Evolutionary conservation across 1,284 basidiomycete genomes (phyloP).

Genomic region (Vanrija humicola): DNA sequence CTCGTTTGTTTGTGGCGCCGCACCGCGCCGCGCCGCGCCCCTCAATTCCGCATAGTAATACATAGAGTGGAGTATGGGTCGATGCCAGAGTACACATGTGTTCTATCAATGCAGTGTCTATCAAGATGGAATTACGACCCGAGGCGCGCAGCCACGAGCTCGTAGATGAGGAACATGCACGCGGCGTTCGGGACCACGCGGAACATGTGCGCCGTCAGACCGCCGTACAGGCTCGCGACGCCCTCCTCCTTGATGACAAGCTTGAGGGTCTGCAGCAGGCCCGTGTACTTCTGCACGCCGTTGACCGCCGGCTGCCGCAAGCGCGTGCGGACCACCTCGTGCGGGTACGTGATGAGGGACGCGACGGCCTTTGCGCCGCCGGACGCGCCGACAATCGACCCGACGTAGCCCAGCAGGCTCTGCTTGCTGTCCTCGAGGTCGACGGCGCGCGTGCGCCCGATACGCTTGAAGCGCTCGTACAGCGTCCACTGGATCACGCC

Average conservation of each 20-base stretch:
- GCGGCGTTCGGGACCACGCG: slow-evolving; percentile 95
- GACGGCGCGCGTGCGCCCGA: slow-evolving; percentile 22
- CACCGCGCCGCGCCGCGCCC: no score
- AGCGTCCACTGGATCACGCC: slow-evolving; percentile 97
- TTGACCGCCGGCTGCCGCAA: slow-evolving; percentile 76
- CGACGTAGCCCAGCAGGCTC: slow-evolving; percentile 54
- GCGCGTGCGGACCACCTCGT: slow-evolving; percentile 91
- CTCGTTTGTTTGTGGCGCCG: no score
- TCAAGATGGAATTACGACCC: slow-evolving; percentile 14
- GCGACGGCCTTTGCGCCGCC: slow-evolving; percentile 92
- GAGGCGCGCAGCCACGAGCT: slow-evolving; percentile 45
- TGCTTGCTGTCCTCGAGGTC: slow-evolving; percentile 37
- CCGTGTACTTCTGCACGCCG: slow-evolving; percentile 67
- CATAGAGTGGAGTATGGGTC: slow-evolving; percentile 7
- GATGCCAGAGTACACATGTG: not conserved
- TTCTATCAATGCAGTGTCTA: slow-evolving; percentile 1
- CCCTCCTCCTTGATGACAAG: slow-evolving; percentile 86
- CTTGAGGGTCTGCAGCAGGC: slow-evolving; percentile 77
- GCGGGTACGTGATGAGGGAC: slow-evolving; percentile 90
- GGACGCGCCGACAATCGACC: slow-evolving; percentile 80
- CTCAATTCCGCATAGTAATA: slow-evolving; percentile 8
- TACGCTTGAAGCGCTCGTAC: slow-evolving; percentile 62
- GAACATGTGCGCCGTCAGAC: slow-evolving; percentile 90
- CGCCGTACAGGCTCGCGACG: slow-evolving; percentile 72
- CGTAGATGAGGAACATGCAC: slow-evolving; percentile 70